Conservation (phyloP, 1,139 yeast species). For the Hyphopichia pseudoburtonii region DNA sequence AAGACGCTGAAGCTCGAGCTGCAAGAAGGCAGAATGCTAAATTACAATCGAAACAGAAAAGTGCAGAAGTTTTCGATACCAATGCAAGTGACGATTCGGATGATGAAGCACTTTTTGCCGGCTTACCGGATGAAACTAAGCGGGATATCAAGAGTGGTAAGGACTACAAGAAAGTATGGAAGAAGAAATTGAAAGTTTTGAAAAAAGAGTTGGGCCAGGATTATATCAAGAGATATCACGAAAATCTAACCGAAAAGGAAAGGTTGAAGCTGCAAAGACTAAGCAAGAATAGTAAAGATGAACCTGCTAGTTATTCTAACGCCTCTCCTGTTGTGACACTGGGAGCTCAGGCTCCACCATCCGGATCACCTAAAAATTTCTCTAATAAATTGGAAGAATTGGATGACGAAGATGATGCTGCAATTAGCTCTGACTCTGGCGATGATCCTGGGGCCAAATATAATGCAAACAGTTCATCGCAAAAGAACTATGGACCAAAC, state of each 20-base stretch:
- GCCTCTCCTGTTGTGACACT: too few relatives aligned
- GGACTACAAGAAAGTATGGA: conserved; percentile 25
- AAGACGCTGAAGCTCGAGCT: conserved; percentile 8
- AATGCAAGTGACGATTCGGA: conserved; percentile 6
- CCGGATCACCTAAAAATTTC: conserved; percentile 1
- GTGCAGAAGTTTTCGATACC: conserved; percentile 3
- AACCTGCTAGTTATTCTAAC: not conserved
- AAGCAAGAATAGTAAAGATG: not conserved
- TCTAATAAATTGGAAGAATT: conserved; percentile 5
- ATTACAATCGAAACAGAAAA: not conserved
- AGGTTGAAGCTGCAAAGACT: conserved; percentile 13
- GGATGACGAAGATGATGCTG: conserved; percentile 4
- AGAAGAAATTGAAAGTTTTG: conserved; percentile 24
- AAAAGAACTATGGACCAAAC: conserved; percentile 18
- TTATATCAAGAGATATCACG: conserved; percentile 20
- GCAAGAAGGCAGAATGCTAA: conserved; percentile 5
- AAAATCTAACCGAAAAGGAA: conserved; percentile 14
- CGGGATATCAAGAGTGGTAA: conserved; percentile 22
- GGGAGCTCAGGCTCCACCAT: too few relatives aligned
- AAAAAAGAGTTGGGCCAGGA: conserved; percentile 34
- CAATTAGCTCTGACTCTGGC: conserved; percentile 4
- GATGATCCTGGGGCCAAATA: conserved; percentile 6
- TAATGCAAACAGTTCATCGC: too few relatives aligned
- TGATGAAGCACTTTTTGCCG: conserved; percentile 7
- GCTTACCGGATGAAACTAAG: conserved; percentile 8